Evolutionary conservation across 2,329 filamentous ascomycete genomes (phyloP), one percentile per base, ranked within the genome.

Genomic region (Phialocephala sp.): DNA sequence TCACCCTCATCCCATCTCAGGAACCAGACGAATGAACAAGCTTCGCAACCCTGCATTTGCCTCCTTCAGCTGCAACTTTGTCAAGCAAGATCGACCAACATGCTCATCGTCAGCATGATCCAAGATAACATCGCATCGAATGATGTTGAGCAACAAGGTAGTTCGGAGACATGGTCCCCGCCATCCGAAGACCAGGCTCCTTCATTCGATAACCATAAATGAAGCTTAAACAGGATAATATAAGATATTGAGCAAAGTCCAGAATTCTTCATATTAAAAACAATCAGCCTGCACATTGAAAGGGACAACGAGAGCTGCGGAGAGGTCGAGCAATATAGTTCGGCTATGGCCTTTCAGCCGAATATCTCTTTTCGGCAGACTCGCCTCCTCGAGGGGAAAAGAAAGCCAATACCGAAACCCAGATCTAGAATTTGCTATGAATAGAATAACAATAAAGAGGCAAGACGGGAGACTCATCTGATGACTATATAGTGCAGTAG

Each of bases 341-440:
- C 61, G 61, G 55, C 61, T 63, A 47, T 63, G n/a, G 59, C 43
- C 50, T 41, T 58, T 63, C 61, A 63, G 61, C 61, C 61, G 45
- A 39, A 39, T 57, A 18, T 22, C 43, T 63, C 24, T 14, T 39
- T 59, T 63, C 61, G 61, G 55, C 27, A 22, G 9, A 15, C 32
- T 63, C 55, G 55, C 55, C 55, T 63, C 55, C 52, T 47, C 59
- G 50, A 57, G 60, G 52, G 45, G 15, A 61, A 20, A n/a, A n/a
- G 8, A 20, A 5, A 47, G 12, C 45, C 45, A 60, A 60, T 43
- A 20, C n/a, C n/a, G 59, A 22, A 60, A n/a, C 27, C 36, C 14
- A 60, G 43, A 43, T 55, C 59, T 61, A 45, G 35, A 61, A 43
- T 22, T 37, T 54, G 20, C 59, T 61, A 61, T 61, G 47, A 54